phyloP scores from a whole-genome alignment of 257 asterid species.

The Gentiana straminea region DNA sequence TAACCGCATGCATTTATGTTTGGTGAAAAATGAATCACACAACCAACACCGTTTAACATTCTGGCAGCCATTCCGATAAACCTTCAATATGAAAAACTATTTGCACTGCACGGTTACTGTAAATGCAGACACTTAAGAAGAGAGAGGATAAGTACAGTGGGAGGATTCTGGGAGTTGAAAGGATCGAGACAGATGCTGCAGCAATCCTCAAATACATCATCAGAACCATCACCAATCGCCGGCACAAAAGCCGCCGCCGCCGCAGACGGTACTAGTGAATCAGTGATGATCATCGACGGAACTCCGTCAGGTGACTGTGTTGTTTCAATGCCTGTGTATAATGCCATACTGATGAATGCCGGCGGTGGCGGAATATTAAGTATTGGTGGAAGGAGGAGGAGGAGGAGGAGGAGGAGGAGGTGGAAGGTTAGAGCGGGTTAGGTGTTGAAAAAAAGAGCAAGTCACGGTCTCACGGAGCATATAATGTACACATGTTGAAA shows the following conservation, averaged over 20 bases:
- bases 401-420: too few relatives aligned
- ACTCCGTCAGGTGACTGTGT: not conserved
- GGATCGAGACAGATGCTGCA: slow-evolving; percentile 31
- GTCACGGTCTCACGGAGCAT: slow-evolving; percentile 5
- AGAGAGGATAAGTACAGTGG: slow-evolving; percentile 9
- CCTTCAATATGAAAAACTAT: too few relatives aligned
- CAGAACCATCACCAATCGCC: slow-evolving; percentile 2
- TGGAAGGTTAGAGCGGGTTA: not conserved
- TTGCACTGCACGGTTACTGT: too few relatives aligned
- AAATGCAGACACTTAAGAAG: not conserved
- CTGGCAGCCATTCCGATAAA: too few relatives aligned
- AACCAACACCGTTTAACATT: too few relatives aligned
- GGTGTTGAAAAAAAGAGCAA: slow-evolving; percentile 13
- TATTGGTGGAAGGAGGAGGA: too few relatives aligned
- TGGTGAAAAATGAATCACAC: too few relatives aligned
- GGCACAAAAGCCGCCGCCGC: not conserved
- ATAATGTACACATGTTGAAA: not conserved
- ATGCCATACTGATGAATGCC: too few relatives aligned
- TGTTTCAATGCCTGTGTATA: slow-evolving; percentile 9
- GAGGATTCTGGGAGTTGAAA: slow-evolving; percentile 17
- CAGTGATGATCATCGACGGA: not conserved
- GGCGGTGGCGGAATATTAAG: too few relatives aligned
- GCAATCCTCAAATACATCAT: slow-evolving; percentile 41
- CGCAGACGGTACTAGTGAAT: slow-evolving; percentile 9
- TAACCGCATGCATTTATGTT: too few relatives aligned